These are phyloP conservation scores for Aspergillus tamarii DNA, from an alignment of 2,329 filamentous ascomycete species.

Conservation along the genomic window DNA sequence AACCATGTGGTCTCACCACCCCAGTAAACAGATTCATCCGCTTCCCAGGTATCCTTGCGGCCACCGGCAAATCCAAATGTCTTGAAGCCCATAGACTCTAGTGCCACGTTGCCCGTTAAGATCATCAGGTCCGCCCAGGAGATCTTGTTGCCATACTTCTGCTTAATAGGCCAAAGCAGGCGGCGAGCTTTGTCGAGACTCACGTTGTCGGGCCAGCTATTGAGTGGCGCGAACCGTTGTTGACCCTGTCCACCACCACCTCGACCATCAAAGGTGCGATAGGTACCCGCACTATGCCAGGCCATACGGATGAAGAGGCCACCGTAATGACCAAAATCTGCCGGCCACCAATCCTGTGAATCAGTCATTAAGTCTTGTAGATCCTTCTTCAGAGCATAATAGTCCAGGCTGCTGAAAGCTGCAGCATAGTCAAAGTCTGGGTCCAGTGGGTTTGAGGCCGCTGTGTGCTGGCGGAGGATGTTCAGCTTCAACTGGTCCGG, in stretches of 20 bases:
- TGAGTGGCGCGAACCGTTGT: conserved; percentile 78
- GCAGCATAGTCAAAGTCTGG: conserved; percentile 72
- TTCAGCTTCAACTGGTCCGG: conserved; percentile 68
- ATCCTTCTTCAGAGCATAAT: conserved; percentile 73
- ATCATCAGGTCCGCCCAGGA: conserved; percentile 77
- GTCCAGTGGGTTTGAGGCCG: conserved; percentile 64
- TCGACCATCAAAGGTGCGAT: conserved; percentile 74
- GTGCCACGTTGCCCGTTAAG: conserved; percentile 73
- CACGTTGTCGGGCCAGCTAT: conserved; percentile 81
- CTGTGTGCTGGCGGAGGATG: conserved; percentile 72
- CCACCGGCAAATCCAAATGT: conserved; percentile 75
- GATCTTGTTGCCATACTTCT: conserved; percentile 82
- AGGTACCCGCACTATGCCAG: conserved; percentile 80
- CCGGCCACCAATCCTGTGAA: conserved; percentile 80
- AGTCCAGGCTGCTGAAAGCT: conserved; percentile 74
- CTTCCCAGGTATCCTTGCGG: conserved; percentile 72
- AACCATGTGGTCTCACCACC: conserved; percentile 75
- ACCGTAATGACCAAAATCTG: conserved; percentile 80
- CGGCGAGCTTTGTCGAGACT: conserved; percentile 79
- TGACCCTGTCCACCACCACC: conserved; percentile 75
- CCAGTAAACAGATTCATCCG: conserved; percentile 78
- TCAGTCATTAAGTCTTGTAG: conserved; percentile 72
- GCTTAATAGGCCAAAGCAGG: conserved; percentile 79
- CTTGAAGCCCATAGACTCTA: conserved; percentile 76
- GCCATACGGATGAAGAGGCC: conserved; percentile 80